Evolutionary conservation across 768 basidiomycete genomes (phyloP).

Genomic region (Hericium coralloides): DNA sequence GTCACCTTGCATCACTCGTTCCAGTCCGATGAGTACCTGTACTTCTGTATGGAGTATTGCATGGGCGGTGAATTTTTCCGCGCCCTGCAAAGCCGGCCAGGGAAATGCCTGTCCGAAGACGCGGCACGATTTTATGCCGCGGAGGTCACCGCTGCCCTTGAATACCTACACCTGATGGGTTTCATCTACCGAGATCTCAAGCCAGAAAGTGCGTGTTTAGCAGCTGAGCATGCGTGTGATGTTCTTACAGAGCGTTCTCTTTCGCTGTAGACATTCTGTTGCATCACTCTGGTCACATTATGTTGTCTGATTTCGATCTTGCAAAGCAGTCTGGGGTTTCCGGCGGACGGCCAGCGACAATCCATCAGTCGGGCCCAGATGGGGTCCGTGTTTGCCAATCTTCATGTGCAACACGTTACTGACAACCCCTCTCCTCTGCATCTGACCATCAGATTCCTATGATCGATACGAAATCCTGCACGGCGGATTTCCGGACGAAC

Average conservation of each 20-base stretch:
- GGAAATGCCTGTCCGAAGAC: slow-evolving; percentile 95
- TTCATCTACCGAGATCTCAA: slow-evolving; percentile 99
- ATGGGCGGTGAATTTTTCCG: slow-evolving; percentile 99
- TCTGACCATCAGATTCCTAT: slow-evolving; percentile 59
- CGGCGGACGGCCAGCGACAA: slow-evolving; percentile 78
- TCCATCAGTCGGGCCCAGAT: slow-evolving; percentile 78
- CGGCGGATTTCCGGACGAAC: slow-evolving; percentile 95
- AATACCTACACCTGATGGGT: slow-evolving; percentile 98
- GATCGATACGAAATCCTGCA: slow-evolving; percentile 95
- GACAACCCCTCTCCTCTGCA: neutral
- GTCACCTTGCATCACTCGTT: slow-evolving; percentile 99
- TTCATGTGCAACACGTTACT: slow-evolving; percentile 2
- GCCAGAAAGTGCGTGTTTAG: slow-evolving; percentile 80
- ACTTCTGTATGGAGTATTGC: slow-evolving; percentile 99
- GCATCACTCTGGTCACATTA: slow-evolving; percentile 97
- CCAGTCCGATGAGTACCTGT: slow-evolving; percentile 95
- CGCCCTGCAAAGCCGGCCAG: slow-evolving; percentile 89
- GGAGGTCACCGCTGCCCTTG: slow-evolving; percentile 94
- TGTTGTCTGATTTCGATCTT: slow-evolving; percentile 98
- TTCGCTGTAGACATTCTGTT: slow-evolving; percentile 76
- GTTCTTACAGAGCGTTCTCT: slow-evolving; percentile 12
- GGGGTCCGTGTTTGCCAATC: slow-evolving; percentile 50
- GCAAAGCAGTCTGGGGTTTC: slow-evolving; percentile 90
- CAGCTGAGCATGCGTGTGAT: slow-evolving; percentile 1
- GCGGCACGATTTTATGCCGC: slow-evolving; percentile 97